A percentile compares a stretch with the other conserved stretches of the same genome.
phyloP scores from a whole-genome alignment of 768 basidiomycete genomes.

The Phylloporus rhodoxanthus region DNA sequence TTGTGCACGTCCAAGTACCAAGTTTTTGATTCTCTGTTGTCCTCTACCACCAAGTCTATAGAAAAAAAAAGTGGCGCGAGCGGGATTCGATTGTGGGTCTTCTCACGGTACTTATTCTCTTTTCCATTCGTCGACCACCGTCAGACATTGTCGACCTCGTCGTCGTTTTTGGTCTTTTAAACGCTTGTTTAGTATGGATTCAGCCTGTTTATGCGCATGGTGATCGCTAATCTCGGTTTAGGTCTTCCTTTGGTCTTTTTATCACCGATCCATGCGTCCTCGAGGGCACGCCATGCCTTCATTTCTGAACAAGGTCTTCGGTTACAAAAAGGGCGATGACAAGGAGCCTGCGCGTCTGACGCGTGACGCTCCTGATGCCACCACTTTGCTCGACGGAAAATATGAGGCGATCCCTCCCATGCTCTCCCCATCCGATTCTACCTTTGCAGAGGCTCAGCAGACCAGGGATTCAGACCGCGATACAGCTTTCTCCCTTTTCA shows the following conservation, averaged over 20 bases:
- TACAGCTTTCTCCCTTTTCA: slow-evolving; percentile 45
- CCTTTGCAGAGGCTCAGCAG: slow-evolving; percentile 10
- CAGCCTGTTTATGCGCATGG: background rate
- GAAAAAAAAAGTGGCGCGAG: background rate
- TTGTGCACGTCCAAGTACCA: too few species aligned
- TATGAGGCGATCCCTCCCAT: slow-evolving; percentile 59
- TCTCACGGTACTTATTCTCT: slow-evolving; percentile 13
- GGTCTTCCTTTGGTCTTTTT: background rate
- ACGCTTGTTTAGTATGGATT: slow-evolving; percentile 2
- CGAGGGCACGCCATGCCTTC: slow-evolving; percentile 42
- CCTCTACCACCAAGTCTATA: too few species aligned
- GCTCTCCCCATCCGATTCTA: slow-evolving; percentile 30
- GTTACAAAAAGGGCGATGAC: slow-evolving; percentile 63
- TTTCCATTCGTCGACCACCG: background rate
- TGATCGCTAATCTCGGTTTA: slow-evolving; percentile 6
- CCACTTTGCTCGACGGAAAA: slow-evolving; percentile 63
- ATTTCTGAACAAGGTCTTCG: slow-evolving; percentile 73
- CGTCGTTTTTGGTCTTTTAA: background rate
- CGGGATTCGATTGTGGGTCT: slow-evolving; percentile 1
- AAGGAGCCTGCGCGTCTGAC: slow-evolving; percentile 32
- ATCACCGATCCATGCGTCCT: background rate
- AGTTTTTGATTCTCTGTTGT: too few species aligned
- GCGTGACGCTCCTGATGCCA: slow-evolving; percentile 34
- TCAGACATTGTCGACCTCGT: background rate
- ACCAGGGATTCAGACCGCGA: slow-evolving; percentile 40